Conservation (phyloP, 345 rosid species). For the rapeseed (Brassica napus) region DNA sequence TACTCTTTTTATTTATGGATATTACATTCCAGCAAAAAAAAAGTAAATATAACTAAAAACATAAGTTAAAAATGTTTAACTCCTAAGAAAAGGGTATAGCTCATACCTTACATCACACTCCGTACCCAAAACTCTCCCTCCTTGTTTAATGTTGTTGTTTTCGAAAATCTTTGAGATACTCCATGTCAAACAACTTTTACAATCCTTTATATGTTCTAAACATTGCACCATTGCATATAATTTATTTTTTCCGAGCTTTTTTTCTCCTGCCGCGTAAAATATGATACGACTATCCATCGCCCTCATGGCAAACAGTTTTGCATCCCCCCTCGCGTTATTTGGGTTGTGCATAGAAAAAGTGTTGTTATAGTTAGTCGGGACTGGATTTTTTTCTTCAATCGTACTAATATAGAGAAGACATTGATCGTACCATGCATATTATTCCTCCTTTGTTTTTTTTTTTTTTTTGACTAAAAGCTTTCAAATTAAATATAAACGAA, state of each 20-base stretch:
- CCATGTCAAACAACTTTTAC: background rate
- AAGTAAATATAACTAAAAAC: background rate
- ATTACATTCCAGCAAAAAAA: background rate
- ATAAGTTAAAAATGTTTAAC: background rate
- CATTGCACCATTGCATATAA: background rate
- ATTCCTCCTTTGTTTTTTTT: no score
- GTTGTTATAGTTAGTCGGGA: background rate
- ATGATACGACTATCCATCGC: background rate
- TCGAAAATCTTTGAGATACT: background rate
- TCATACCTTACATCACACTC: background rate
- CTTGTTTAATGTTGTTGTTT: background rate
- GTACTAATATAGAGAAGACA: background rate
- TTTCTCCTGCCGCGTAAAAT: background rate
- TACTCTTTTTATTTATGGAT: background rate
- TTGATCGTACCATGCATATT: background rate
- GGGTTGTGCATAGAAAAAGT: background rate
- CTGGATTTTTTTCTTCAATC: background rate
- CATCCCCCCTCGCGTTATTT: background rate
- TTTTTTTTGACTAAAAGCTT: no score
- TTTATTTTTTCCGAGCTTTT: background rate
- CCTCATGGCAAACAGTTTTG: background rate
- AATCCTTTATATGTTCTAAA: background rate
- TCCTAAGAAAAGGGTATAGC: background rate
- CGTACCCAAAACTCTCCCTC: background rate
- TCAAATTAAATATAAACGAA: no score